Evolutionary conservation across 306 rosid species (phyloP).

Genomic region (Notholithocarpus densiflorus): DNA sequence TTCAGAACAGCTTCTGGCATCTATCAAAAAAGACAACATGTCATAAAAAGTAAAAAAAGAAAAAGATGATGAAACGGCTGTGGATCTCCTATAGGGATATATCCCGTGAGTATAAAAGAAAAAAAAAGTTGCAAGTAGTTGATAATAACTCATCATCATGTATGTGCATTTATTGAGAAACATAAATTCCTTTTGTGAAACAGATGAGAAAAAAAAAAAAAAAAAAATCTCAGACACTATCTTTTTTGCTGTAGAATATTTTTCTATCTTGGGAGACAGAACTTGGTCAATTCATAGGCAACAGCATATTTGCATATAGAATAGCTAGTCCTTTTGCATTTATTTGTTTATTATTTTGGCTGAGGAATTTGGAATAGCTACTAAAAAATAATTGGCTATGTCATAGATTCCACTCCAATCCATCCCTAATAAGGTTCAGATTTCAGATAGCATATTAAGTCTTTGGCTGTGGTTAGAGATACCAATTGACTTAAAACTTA

Average conservation of each 20-base stretch:
- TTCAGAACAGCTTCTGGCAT: background rate
- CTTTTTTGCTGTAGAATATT: background rate
- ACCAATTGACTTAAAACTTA: too few species aligned
- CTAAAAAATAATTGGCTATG: too few species aligned
- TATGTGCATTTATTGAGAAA: background rate
- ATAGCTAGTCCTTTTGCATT: background rate
- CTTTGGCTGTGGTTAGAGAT: too few species aligned
- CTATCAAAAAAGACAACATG: background rate
- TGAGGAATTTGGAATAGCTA: background rate
- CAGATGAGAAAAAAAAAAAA: background rate
- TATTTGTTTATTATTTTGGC: background rate
- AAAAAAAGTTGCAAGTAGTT: background rate
- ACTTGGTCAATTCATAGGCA: background rate
- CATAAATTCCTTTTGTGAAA: background rate
- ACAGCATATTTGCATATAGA: background rate
- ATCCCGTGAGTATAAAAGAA: background rate
- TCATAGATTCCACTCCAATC: too few species aligned
- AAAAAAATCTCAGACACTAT: background rate
- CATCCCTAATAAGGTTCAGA: too few species aligned
- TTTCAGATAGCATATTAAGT: too few species aligned
- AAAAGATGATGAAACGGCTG: background rate
- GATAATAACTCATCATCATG: background rate
- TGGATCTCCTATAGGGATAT: background rate
- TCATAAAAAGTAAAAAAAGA: background rate
- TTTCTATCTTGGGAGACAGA: background rate